A percentile compares a stretch with the other conserved stretches of the same genome.
phyloP scores from a whole-genome alignment of 352 stramenopile species.

The Globisporangium paroecandrum region DNA sequence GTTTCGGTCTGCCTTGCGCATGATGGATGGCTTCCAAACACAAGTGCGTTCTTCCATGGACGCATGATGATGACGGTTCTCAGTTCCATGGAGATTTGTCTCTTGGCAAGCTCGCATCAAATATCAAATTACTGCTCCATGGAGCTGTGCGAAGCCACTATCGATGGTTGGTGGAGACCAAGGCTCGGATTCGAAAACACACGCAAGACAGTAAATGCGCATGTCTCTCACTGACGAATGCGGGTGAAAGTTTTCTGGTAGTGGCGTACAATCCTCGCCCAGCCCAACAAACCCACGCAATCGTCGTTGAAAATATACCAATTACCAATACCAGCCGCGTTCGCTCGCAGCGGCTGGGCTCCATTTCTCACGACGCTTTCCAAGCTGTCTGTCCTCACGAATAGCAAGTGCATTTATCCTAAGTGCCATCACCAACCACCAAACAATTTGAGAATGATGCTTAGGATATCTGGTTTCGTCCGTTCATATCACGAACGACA shows the following conservation, averaged over 20 bases:
- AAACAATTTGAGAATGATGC: background rate
- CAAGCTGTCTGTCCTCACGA: background rate
- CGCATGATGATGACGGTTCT: background rate
- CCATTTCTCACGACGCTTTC: background rate
- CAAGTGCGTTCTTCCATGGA: background rate
- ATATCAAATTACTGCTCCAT: background rate
- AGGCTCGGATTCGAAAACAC: background rate
- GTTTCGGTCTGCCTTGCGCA: constrained; percentile 6
- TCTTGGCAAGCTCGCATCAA: background rate
- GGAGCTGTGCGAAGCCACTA: background rate
- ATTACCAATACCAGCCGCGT: background rate
- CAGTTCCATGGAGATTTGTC: background rate
- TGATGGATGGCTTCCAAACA: background rate
- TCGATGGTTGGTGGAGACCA: background rate
- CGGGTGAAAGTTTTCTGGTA: constrained; percentile 1
- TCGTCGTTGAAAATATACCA: background rate
- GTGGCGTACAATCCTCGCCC: background rate
- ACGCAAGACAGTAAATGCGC: background rate
- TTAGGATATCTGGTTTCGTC: background rate
- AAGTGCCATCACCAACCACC: background rate
- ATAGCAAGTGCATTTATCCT: background rate
- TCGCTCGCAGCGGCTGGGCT: constrained; percentile 7
- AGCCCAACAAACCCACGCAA: background rate
- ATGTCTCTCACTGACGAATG: constrained; percentile 5
- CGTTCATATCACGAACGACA: background rate